Evolutionary conservation across 306 rosid genomes (phyloP), one percentile per base, ranked within the genome.

Genomic region (Ochetophila trinervis): DNA sequence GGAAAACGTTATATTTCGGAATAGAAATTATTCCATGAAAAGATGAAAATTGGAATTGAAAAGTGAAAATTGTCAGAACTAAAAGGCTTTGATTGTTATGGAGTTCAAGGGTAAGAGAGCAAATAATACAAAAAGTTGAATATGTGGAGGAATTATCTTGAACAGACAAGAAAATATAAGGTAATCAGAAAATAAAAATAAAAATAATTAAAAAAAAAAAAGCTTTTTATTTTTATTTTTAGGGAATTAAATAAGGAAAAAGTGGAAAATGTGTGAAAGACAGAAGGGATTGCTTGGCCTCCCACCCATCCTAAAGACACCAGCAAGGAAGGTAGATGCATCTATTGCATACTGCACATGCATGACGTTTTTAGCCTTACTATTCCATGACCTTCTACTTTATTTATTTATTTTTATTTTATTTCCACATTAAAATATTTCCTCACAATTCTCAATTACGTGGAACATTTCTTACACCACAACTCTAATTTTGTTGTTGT

Each of bases 281-380:
- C 91, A 85, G 85, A 72, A 80, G 79, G 85, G 86, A 83, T 87
- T 76, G 91, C 82, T 88, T 88, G 88, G 74, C 65, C 62, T 72
- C 49, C 84, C 79, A 76, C 82, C 56, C 82, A 78, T 59, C 72
- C 68, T 37, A 66, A 53, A 78, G 70, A 69, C 51, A 57, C 74
- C 76, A 76, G 52, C 15, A 15, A 51, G 27, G 45, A n/a, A 65
- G 76, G 58, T 44, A 73, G 75, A 62, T 56, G 21, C 71, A 71
- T 48, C 67, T 42, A 56, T 42, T 66, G 72, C 53, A 36, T 22
- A 35, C 16, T 30, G 76, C 84, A 78, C 84, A 73, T 63, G 88
- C 84, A 72, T 78, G 66, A 77, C 73, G 74, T 79, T 57, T 57
- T 58, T 40, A 19, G 63, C 64, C 55, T 57, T 67, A 20, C 8